Evolutionary conservation across 2,329 filamentous ascomycete genomes (phyloP), one percentile per base, ranked within the genome.

Genomic region (Neofusicoccum umdonicola): DNA sequence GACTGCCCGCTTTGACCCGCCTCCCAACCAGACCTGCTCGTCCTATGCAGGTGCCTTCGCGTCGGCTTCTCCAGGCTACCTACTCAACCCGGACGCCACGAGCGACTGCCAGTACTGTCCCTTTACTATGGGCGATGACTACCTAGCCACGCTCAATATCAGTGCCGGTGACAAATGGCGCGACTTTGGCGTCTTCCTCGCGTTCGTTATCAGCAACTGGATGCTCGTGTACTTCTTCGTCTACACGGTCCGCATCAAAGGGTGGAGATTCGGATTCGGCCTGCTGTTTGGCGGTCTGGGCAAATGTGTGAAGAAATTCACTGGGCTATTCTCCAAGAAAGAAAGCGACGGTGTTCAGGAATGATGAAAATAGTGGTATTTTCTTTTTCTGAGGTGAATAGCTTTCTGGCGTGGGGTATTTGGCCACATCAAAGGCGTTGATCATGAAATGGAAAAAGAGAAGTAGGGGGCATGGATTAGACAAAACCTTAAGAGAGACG

Each of bases 161-260:
- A 72, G 79, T 4, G 76, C 79, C 0, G 75, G 72, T 19, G 83
- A 93, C 62, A 91, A 91, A 77, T 93, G 90, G 90, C 78, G 85
- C 48, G 81, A 88, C 73, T 90, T 92, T 69, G 90, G 88, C 7
- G 88, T 92, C 66, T 91, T 92, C 79, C 69, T 91, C 8, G 87
- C 85, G 1, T 93, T 92, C 73, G 86, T 85, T 61, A 78, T 90
- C 13, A 88, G 85, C 58, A 92, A 92, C 71, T 92, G 87, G 87
- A 78, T 83, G 45, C 75, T 92, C 62, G 88, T 92, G 0, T 91
- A 90, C 74, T 91, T 92, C 77, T 92, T 93, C 72, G 87, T 92
- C 64, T 93, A 89, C 77, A 89, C 86, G 2, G 88, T 91, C 6
- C 82, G 90, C 17, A 85, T 92, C 63, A 84, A 83, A 68, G 85